These are phyloP conservation scores for Termitomyces sp. DNA, from an alignment of 768 basidiomycete genomes.

Conservation along the genomic window DNA sequence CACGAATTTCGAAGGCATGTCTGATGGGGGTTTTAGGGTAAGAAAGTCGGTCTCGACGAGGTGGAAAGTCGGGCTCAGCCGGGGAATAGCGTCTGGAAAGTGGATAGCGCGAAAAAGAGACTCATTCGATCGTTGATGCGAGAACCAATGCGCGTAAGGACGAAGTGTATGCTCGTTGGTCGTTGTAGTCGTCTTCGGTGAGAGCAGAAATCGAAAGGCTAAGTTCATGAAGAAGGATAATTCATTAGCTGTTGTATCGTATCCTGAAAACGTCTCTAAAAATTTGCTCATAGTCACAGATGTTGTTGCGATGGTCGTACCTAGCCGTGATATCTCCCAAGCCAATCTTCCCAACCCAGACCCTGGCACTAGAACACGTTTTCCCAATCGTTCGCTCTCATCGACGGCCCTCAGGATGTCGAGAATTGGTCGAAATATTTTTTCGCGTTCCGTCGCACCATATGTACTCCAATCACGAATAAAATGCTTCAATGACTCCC, in stretches of 20 bases:
- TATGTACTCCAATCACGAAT: slow-evolving; percentile 66
- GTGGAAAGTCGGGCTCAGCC: slow-evolving; percentile 39
- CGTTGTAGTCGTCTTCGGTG: slow-evolving; percentile 38
- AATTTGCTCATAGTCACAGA: neutral
- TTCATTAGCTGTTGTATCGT: slow-evolving; percentile 59
- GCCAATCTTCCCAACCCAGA: slow-evolving; percentile 63
- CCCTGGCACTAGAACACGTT: slow-evolving; percentile 60
- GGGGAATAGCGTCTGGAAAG: slow-evolving; percentile 64
- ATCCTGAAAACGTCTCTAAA: slow-evolving; percentile 33
- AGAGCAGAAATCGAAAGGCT: slow-evolving; percentile 57
- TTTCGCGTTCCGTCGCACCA: slow-evolving; percentile 51
- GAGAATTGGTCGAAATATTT: slow-evolving; percentile 57
- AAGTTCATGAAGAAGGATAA: slow-evolving; percentile 67
- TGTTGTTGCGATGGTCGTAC: slow-evolving; percentile 27
- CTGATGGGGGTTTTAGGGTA: slow-evolving; percentile 28
- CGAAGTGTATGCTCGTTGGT: slow-evolving; percentile 50
- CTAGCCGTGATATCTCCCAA: slow-evolving; percentile 65
- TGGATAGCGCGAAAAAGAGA: slow-evolving; percentile 49
- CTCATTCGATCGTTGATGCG: slow-evolving; percentile 55
- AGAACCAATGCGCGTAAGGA: slow-evolving; percentile 70
- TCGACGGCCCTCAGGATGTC: slow-evolving; percentile 37
- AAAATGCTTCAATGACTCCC: slow-evolving; percentile 66
- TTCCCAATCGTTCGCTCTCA: slow-evolving; percentile 25
- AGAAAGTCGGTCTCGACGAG: slow-evolving; percentile 63
- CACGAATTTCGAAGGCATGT: slow-evolving; percentile 12